phyloP scores from a whole-genome alignment of 805 yeast species.

The Phaffomyces antillensis region DNA sequence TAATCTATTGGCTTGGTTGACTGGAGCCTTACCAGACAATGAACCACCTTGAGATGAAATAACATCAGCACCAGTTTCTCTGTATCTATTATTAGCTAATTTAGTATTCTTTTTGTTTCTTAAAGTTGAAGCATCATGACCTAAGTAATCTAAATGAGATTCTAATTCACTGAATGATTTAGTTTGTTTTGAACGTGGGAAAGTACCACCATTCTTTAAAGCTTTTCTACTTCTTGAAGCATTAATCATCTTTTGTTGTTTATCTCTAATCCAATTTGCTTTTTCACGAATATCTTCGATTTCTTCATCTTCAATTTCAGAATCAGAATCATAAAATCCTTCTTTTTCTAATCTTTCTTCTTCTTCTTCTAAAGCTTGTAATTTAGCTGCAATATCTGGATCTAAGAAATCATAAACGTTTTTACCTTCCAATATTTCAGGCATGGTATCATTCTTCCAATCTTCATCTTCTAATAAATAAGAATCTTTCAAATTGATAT shows the following conservation, averaged over 20 bases:
- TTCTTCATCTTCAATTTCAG: constrained; percentile 60
- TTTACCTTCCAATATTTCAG: constrained; percentile 92
- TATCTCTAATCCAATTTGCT: constrained; percentile 93
- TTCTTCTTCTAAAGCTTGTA: constrained; percentile 93
- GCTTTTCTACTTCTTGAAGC: constrained; percentile 85
- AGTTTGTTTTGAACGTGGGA: constrained; percentile 85
- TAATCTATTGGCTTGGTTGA: constrained; percentile 67
- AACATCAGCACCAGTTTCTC: constrained; percentile 67
- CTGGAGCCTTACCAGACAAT: constrained; percentile 27
- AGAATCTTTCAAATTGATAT: constrained; percentile 86
- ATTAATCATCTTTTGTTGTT: constrained; percentile 87
- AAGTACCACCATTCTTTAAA: constrained; percentile 74
- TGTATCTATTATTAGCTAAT: constrained; percentile 32
- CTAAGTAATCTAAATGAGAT: constrained; percentile 80
- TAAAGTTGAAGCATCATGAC: constrained; percentile 74
- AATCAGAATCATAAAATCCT: constrained; percentile 93
- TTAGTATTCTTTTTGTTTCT: constrained; percentile 41
- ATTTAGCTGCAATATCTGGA: constrained; percentile 87
- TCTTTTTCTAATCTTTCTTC: constrained; percentile 89
- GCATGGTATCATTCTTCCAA: constrained; percentile 97
- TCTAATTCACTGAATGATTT: constrained; percentile 70
- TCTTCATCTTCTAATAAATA: constrained; percentile 91
- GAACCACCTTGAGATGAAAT: constrained; percentile 13
- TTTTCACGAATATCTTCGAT: constrained; percentile 68
- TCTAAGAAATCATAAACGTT: constrained; percentile 97